Evolutionary conservation across 805 yeast genomes (phyloP).

Genomic region (Metschnikowia henanensis): DNA sequence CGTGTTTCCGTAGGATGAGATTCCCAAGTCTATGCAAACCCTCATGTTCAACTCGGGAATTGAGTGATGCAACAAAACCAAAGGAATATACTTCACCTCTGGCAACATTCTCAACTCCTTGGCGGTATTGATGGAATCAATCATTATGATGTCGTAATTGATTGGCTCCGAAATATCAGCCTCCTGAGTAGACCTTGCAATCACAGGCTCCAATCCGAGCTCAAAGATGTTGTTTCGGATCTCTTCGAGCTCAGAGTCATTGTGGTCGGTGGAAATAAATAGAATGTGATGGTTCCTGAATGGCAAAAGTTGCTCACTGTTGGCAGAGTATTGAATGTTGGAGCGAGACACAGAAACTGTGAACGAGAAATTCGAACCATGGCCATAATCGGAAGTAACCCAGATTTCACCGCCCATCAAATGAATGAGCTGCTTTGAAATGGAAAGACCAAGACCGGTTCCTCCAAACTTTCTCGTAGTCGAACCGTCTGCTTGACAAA

Average conservation of each 20-base stretch:
- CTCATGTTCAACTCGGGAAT: slow-evolving; percentile 25
- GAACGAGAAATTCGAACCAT: slow-evolving; percentile 83
- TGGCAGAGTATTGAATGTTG: slow-evolving; percentile 46
- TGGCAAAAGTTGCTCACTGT: slow-evolving; percentile 65
- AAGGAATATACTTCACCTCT: slow-evolving; percentile 82
- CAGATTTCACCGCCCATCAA: slow-evolving; percentile 89
- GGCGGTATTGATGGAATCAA: slow-evolving; percentile 77
- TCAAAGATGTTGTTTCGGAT: slow-evolving; percentile 39
- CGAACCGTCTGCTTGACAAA: slow-evolving; percentile 96
- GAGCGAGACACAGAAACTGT: slow-evolving; percentile 58
- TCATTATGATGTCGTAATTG: slow-evolving; percentile 76
- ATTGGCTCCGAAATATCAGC: slow-evolving; percentile 33
- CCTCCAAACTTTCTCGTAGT: slow-evolving; percentile 91
- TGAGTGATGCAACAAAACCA: slow-evolving; percentile 74
- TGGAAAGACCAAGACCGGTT: slow-evolving; percentile 88
- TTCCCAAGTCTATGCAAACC: slow-evolving; percentile 6
- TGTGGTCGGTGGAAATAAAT: slow-evolving; percentile 63
- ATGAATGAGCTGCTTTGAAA: slow-evolving; percentile 85
- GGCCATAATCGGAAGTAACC: slow-evolving; percentile 70
- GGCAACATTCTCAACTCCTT: slow-evolving; percentile 64
- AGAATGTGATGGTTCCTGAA: slow-evolving; percentile 53
- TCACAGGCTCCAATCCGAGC: neutral
- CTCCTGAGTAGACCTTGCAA: neutral
- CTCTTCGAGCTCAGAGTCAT: slow-evolving; percentile 47
- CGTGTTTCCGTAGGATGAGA: slow-evolving; percentile 17